Base-by-base conservation (phyloP, 257 asterid genomes). In the Gentiana macrophylla region DNA sequence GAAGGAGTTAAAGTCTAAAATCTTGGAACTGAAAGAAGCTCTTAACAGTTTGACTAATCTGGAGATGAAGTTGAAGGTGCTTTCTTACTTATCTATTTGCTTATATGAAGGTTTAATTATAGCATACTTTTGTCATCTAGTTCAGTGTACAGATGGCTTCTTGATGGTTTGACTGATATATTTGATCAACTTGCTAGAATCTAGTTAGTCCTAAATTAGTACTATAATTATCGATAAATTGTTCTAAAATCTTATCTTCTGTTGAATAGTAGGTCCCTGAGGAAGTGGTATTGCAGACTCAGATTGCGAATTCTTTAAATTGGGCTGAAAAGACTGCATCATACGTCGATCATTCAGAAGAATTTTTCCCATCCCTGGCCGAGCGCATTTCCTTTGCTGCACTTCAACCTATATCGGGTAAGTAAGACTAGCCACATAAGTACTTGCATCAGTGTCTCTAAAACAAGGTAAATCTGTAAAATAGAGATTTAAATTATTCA, bases 41-140 rank as follows among this genome's bases (percentile, higher is more conserved):
- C 86, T 84, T 63, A 68, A 46, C 11, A 79, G 58, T 77, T 68
- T 88, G 77, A 88, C 79, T 70, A 76, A 71, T 72, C 74, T 88
- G 76, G 94, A 84, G 80, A 80, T 88, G 67, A 88, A 84, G 75
- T 66, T 88, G 82, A 88, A 88, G 94, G 96, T 82, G 66, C 72
- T 69, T 49, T 62, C 55, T 52, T 59, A 41, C 15, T 72, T 60
- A 64, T 63, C 68, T 62, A 52, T 60, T 62, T 35, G 45, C 49
- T 50, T 49, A 33, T 41, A 41, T 41, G 46, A 5, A 5, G 8
- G 46, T 41, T 41, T 41, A 10, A 5, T 41, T 7, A 41, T 5
- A 41, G 46, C 8, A 41, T 41, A 41, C 46, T 41, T 41, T 10
- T 5, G 45, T 41, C 46, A 41, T 41, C 46, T 41, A 4, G 46